Evolutionary conservation across 768 basidiomycete genomes (phyloP).

Genomic region (Serpula lacrymans): DNA sequence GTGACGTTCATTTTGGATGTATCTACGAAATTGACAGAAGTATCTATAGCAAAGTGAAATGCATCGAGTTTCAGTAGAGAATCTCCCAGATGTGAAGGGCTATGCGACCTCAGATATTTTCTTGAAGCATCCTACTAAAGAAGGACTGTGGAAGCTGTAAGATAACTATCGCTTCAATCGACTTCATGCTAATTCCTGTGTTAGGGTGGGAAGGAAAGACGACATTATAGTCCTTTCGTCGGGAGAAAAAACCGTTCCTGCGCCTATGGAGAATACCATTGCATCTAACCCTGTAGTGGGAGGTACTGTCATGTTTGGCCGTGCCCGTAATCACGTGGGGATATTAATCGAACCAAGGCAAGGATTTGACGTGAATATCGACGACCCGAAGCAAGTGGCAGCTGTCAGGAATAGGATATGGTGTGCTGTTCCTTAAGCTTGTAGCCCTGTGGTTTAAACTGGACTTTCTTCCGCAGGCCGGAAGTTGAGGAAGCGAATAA

Average conservation of each 20-base stretch:
- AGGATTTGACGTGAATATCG: constrained; percentile 17
- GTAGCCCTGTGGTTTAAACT: neutral
- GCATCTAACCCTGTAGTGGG: constrained; percentile 16
- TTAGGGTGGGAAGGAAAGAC: constrained; percentile 36
- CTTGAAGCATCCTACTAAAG: constrained; percentile 1
- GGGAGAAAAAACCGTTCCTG: constrained; percentile 31
- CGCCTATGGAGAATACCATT: constrained; percentile 28
- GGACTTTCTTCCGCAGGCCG: constrained; percentile 23
- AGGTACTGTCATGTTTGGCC: constrained; percentile 28
- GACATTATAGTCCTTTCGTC: constrained; percentile 29
- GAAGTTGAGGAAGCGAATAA: constrained; percentile 39
- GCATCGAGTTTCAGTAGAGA: constrained; percentile 28
- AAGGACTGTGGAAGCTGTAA: constrained; percentile 1
- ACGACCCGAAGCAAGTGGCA: constrained; percentile 4
- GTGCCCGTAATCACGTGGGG: constrained; percentile 26
- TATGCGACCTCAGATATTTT: constrained; percentile 3
- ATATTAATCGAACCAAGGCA: constrained; percentile 26
- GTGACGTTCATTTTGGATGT: constrained; percentile 3
- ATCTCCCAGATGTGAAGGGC: constrained; percentile 34
- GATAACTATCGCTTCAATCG: neutral
- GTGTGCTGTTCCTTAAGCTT: constrained; percentile 10
- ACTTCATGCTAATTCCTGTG: neutral
- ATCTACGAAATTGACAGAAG: too few relatives aligned
- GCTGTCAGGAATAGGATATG: constrained; percentile 20
- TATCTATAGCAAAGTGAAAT: constrained; percentile 21